phyloP scores from a whole-genome alignment of 495 filamentous ascomycete genomes.

The Trichoderma gamsii region DNA sequence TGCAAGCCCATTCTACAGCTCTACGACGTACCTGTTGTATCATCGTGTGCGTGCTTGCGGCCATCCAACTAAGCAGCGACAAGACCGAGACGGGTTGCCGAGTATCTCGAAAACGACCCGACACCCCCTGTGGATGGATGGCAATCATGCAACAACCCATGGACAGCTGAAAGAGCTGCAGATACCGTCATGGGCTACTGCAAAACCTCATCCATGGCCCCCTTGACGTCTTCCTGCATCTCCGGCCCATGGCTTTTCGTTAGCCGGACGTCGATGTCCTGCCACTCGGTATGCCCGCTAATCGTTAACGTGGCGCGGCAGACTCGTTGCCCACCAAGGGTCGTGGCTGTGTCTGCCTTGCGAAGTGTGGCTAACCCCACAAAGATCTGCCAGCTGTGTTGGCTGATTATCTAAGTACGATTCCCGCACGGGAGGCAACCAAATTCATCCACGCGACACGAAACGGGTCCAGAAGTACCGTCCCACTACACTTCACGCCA shows the following conservation, averaged over 20 bases:
- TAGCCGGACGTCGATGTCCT: slow-evolving; percentile 6
- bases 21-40: background rate
- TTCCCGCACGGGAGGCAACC: slow-evolving; percentile 9
- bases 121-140: background rate
- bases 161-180: slow-evolving; percentile 15
- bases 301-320: slow-evolving; percentile 9
- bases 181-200: background rate
- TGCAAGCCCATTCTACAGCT: background rate
- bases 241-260: background rate
- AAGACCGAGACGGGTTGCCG: background rate
- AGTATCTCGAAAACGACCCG: background rate
- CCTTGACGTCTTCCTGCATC: slow-evolving; percentile 8
- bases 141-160: slow-evolving; percentile 3
- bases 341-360: slow-evolving; percentile 13
- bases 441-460: background rate
- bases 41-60: slow-evolving; percentile 4
- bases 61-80: background rate
- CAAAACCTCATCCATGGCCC: background rate
- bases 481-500: background rate
- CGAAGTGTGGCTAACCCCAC: slow-evolving; percentile 10
- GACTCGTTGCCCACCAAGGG: background rate
- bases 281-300: background rate
- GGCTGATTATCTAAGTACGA: slow-evolving; percentile 1
- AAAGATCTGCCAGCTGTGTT: slow-evolving; percentile 8
- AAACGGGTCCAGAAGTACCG: background rate